Evolutionary conservation across 768 basidiomycete genomes (phyloP), one percentile per base, ranked within the genome.

Genomic region (Termitomyces sp.): DNA sequence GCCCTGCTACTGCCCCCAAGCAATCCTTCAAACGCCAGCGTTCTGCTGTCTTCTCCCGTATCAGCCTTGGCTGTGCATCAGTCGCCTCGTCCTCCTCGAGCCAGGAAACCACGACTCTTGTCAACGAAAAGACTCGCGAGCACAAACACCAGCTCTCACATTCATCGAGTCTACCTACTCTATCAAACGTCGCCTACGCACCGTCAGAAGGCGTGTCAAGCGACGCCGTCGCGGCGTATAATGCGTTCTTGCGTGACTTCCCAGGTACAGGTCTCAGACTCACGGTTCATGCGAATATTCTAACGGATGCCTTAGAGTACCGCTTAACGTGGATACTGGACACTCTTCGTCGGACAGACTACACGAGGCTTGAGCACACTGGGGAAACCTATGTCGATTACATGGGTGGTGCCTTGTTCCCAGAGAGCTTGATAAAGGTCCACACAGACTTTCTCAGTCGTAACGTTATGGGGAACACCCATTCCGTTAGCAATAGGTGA

Each of bases 351-450:
- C 77, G 81, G 64, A 85, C 80, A 0, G 88, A 91, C 70, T 89
- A 83, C 65, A 61, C 76, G 5, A 75, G 88, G 56, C 76, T 89
- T 47, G 83, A 86, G 62, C 81, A 79, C 12, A 74, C 76, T 9
- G 84, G 84, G 6, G 89, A 92, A 75, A 88, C 86, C 9, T 93
- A 93, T 61, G 87, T 92, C 62, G 92, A 94, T 68, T 93, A 89
- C 65, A 93, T 93, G 89, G 92, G 92, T 36, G 91, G 89, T 29
- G 83, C 89, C 0, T 76, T 93, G 38, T 91, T 91, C 64, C 92
- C 92, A 11, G 88, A 91, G 66, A 88, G 86, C 66, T 83, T 94
- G 38, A 82, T 93, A 60, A 81, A 80, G 43, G 83, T 85, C 10
- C 89, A 92, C 65, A 79, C 85, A 45, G 82, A 84, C 54, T 91